Evolutionary conservation across 805 yeast genomes (phyloP).

Genomic region (Metschnikowia colocasiae): DNA sequence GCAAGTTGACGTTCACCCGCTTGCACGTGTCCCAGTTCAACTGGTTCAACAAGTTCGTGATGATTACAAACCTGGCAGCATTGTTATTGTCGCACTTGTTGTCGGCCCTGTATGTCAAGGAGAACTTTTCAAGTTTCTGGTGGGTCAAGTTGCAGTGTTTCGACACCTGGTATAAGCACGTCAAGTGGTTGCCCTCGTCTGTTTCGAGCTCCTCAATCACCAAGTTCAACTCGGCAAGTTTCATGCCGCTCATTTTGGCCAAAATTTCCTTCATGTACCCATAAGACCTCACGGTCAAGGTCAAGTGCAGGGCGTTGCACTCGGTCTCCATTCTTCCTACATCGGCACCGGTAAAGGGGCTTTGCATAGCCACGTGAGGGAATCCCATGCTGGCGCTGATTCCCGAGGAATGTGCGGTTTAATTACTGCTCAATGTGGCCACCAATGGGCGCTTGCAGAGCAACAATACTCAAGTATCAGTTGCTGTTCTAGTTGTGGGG

Average conservation of each 20-base stretch:
- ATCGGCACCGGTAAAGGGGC: neutral
- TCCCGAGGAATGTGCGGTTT: neutral
- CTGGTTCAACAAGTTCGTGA: slow-evolving; percentile 13
- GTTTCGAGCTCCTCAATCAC: slow-evolving; percentile 7
- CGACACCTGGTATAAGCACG: slow-evolving; percentile 8
- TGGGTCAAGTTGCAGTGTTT: slow-evolving; percentile 6
- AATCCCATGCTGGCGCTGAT: slow-evolving; percentile 3
- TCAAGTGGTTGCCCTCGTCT: slow-evolving; percentile 6
- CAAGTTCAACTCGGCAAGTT: slow-evolving; percentile 11
- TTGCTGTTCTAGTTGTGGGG: neutral
- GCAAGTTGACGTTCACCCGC: slow-evolving; percentile 8
- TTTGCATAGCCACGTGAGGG: slow-evolving; percentile 3
- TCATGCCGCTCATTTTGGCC: slow-evolving; percentile 4
- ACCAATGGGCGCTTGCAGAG: neutral
- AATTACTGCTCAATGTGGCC: no score
- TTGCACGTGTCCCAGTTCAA: slow-evolving; percentile 14
- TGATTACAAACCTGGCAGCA: slow-evolving; percentile 13
- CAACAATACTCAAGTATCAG: neutral
- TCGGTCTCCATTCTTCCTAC: slow-evolving; percentile 4
- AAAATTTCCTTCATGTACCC: slow-evolving; percentile 5
- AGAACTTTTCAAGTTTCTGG: slow-evolving; percentile 7
- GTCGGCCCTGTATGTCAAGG: slow-evolving; percentile 14
- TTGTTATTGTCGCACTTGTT: slow-evolving; percentile 11
- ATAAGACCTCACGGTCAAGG: slow-evolving; percentile 5
- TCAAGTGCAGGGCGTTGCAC: neutral